A percentile compares a stretch with the other conserved stretches of the same genome.
These are phyloP conservation scores for Stemphylium beticola DNA, from an alignment of 2,329 filamentous ascomycete genomes.

Conservation along the genomic window DNA sequence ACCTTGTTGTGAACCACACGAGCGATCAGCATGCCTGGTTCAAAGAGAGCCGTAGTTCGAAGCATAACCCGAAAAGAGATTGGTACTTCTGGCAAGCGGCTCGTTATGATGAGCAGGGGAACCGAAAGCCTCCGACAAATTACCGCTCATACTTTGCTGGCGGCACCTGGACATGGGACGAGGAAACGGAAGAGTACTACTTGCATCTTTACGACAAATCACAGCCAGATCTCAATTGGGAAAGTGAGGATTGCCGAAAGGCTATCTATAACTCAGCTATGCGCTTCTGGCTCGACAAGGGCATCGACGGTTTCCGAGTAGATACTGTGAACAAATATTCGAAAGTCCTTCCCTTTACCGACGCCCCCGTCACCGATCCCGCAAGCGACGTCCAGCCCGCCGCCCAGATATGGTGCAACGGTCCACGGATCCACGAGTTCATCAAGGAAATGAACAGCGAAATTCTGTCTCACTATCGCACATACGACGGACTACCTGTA, in stretches of 20 bases:
- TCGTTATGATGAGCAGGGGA: conserved; percentile 59
- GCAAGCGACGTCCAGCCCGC: conserved; percentile 56
- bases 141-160: conserved; percentile 52
- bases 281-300: conserved; percentile 57
- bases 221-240: conserved; percentile 59
- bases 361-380: conserved; percentile 51
- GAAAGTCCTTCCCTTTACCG: conserved; percentile 51
- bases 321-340: conserved; percentile 59
- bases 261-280: conserved; percentile 55
- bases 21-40: conserved; percentile 76
- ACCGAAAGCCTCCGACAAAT: conserved; percentile 65
- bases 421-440: conserved; percentile 64
- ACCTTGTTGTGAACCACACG: conserved; percentile 80
- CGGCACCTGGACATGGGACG: conserved; percentile 54
- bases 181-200: conserved; percentile 55
- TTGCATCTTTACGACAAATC: conserved; percentile 55
- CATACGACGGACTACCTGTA: conserved; percentile 40
- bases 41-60: conserved; percentile 67
- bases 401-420: conserved; percentile 61
- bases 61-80: conserved; percentile 67
- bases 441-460: conserved; percentile 60
- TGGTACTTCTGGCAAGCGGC: conserved; percentile 74
- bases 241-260: conserved; percentile 52
- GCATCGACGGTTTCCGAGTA: conserved; percentile 56
- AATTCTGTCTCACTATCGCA: conserved; percentile 62